Evolutionary conservation across 768 basidiomycete genomes (phyloP).

Genomic region (Leccinum truebloodii): DNA sequence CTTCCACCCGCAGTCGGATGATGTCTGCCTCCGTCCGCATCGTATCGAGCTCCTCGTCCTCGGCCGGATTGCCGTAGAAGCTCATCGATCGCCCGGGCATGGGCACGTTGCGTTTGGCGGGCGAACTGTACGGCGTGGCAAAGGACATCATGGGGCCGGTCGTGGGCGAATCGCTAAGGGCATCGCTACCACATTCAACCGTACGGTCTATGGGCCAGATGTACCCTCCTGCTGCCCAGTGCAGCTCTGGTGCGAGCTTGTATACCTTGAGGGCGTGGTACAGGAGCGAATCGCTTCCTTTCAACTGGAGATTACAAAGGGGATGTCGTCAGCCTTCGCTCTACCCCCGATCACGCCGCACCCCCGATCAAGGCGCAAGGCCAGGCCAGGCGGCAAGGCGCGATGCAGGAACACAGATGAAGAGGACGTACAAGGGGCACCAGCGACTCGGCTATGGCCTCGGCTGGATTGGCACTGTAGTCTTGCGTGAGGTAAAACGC

Average conservation of each 20-base stretch:
- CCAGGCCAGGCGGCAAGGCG: conserved; percentile 2
- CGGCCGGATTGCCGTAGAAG: conserved; percentile 41
- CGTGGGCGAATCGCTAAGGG: conserved; percentile 29
- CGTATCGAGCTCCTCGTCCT: conserved; percentile 37
- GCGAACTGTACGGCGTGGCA: conserved; percentile 23
- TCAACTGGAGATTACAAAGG: conserved; percentile 49
- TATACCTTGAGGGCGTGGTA: conserved; percentile 78
- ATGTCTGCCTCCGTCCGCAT: conserved; percentile 32
- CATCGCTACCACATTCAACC: conserved; percentile 60
- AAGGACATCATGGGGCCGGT: conserved; percentile 26
- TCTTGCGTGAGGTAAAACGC: conserved; percentile 72
- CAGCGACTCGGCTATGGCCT: conserved; percentile 65
- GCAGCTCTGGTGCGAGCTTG: conserved; percentile 72
- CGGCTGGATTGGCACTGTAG: conserved; percentile 70
- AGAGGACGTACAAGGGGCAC: conserved; percentile 61
- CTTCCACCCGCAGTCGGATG: conserved; percentile 58
- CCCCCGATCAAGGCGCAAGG: conserved; percentile 9
- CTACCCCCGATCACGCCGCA: conserved; percentile 12
- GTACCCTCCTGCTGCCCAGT: conserved; percentile 82
- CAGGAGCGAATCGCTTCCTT: conserved; percentile 72
- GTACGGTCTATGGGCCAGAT: conserved; percentile 75
- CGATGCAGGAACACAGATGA: conserved; percentile 10
- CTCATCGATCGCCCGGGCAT: conserved; percentile 44
- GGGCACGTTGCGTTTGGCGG: conserved; percentile 29
- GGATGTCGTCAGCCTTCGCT: conserved; percentile 14